phyloP scores from a whole-genome alignment of 305 asterid species.

The Ilex paraguariensis region DNA sequence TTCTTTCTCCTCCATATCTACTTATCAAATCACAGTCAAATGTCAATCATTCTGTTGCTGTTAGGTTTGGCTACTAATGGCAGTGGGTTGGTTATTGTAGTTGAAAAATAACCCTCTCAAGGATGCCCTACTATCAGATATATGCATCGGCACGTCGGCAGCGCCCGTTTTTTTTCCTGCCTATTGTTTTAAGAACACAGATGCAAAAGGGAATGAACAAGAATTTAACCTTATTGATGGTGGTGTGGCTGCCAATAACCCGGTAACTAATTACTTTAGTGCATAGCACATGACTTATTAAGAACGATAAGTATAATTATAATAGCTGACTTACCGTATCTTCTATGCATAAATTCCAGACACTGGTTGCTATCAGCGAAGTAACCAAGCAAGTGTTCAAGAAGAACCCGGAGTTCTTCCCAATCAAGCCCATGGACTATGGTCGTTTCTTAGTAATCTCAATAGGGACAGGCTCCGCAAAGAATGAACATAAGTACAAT shows the following conservation, averaged over 20 bases:
- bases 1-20: no score
- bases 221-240: conserved; percentile 64
- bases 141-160: conserved; percentile 51
- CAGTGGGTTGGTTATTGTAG: conserved; percentile 12
- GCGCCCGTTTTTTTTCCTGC: conserved; percentile 55
- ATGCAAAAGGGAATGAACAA: conserved; percentile 17
- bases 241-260: conserved; percentile 52
- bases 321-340: no score
- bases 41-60: no score
- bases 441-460: conserved; percentile 46
- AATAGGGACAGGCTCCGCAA: conserved; percentile 41
- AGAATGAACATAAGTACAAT: conserved; percentile 25
- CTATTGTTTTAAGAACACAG: conserved; percentile 33
- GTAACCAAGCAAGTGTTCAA: conserved; percentile 32
- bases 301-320: no score
- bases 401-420: conserved; percentile 25
- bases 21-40: no score
- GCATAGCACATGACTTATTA: no score
- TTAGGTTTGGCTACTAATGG: no score
- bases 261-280: conserved; percentile 23
- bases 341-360: conserved; percentile 17
- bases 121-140: conserved; percentile 47
- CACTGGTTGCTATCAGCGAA: conserved; percentile 40
- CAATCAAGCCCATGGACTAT: conserved; percentile 33
- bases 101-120: conserved; percentile 23